These are phyloP conservation scores for Copromyces sp. DNA, from an alignment of 495 filamentous ascomycete species.

Conservation along the genomic window DNA sequence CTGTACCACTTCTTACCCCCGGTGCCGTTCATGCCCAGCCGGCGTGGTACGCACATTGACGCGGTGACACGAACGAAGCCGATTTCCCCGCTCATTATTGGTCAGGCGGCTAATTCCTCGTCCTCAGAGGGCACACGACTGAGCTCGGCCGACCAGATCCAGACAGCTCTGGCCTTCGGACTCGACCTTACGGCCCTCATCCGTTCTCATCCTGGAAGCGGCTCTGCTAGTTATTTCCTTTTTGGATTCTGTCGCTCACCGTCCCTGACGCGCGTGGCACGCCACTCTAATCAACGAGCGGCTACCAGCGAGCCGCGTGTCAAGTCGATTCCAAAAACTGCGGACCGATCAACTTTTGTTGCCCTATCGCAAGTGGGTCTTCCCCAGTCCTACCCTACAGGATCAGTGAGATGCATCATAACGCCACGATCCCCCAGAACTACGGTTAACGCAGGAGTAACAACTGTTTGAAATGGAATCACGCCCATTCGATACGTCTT, in stretches of 20 bases:
- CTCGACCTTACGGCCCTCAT: slow-evolving; percentile 2
- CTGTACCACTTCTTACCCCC: slow-evolving; percentile 5
- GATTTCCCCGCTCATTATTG: neutral
- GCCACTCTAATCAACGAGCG: neutral
- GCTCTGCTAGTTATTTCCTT: neutral
- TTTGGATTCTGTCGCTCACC: slow-evolving; percentile 1
- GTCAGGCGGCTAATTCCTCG: neutral
- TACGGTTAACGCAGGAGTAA: slow-evolving; percentile 6
- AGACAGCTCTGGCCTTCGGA: neutral
- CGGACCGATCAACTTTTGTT: slow-evolving; percentile 7
- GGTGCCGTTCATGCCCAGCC: slow-evolving; percentile 7
- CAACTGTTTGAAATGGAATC: neutral
- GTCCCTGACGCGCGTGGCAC: neutral
- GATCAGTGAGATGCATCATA: neutral
- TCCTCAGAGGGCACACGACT: neutral
- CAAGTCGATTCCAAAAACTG: slow-evolving; percentile 11
- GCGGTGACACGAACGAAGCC: slow-evolving; percentile 1
- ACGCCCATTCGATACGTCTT: neutral
- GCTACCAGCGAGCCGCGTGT: slow-evolving; percentile 12
- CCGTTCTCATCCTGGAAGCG: neutral
- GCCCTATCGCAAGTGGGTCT: slow-evolving; percentile 1
- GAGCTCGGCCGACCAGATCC: neutral
- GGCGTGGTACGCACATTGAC: slow-evolving; percentile 3
- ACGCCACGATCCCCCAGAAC: slow-evolving; percentile 11
- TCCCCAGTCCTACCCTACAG: slow-evolving; percentile 3